Percentiles rank a stretch among this genome's conserved stretches.
phyloP scores from a whole-genome alignment of 257 asterid genomes.

The Primulina eburnea region DNA sequence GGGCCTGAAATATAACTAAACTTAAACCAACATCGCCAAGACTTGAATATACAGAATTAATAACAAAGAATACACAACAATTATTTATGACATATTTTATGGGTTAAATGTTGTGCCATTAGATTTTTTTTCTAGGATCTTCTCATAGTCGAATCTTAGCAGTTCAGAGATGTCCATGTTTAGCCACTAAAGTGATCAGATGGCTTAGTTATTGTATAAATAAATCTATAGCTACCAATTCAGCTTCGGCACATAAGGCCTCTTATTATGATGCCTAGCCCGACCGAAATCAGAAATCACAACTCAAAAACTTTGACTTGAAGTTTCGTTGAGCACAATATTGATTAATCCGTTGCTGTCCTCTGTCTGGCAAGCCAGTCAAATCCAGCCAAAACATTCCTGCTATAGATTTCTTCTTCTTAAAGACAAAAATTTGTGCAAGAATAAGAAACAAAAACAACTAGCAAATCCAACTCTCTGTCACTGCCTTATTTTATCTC shows the following conservation, averaged over 20 bases:
- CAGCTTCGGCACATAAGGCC: conserved; percentile 16
- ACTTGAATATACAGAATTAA: background rate
- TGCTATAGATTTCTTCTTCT: background rate
- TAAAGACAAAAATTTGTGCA: background rate
- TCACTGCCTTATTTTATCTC: background rate
- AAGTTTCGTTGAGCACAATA: conserved; percentile 4
- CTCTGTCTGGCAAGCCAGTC: background rate
- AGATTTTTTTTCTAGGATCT: conserved; percentile 16
- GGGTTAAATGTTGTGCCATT: conserved; percentile 1
- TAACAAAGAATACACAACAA: conserved; percentile 6
- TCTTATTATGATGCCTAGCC: conserved; percentile 11
- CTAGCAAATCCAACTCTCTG: background rate
- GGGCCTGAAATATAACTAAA: conserved; percentile 56
- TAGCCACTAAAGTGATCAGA: background rate
- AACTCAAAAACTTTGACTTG: conserved; percentile 1
- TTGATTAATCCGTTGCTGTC: conserved; percentile 5
- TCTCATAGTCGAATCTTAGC: background rate
- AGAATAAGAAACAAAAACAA: background rate
- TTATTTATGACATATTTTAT: background rate
- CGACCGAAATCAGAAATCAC: background rate
- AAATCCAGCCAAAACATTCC: background rate
- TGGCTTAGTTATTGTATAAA: conserved; percentile 10
- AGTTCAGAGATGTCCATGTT: background rate
- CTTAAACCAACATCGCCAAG: conserved; percentile 28
- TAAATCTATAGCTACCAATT: background rate